Conservation (phyloP, 495 filamentous ascomycete genomes). For the Aspergillus nanangensis region DNA sequence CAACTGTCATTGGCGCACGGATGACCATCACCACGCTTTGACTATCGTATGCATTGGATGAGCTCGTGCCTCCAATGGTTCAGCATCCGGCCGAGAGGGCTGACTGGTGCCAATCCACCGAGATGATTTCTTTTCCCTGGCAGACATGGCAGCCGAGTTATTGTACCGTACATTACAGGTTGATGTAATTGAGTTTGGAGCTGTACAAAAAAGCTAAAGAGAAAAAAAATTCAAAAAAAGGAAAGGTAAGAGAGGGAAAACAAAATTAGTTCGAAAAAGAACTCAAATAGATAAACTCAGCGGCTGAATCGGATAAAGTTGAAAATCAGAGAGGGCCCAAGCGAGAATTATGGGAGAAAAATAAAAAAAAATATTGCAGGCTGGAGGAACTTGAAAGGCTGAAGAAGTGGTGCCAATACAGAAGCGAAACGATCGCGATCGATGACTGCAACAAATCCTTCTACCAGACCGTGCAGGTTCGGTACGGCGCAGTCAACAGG, state of each 20-base stretch:
- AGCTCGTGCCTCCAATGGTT: constrained; percentile 18
- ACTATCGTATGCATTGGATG: constrained; percentile 15
- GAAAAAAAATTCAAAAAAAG: neutral
- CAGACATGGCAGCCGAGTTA: constrained; percentile 7
- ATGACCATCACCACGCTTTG: constrained; percentile 12
- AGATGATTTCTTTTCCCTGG: constrained; percentile 1
- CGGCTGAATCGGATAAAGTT: no score
- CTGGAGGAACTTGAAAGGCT: no score
- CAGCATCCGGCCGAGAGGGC: constrained; percentile 13
- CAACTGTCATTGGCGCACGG: constrained; percentile 17
- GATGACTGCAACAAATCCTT: neutral
- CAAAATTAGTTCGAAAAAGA: no score
- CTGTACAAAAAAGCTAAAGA: constrained; percentile 1
- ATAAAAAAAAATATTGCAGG: no score
- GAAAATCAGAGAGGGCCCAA: neutral
- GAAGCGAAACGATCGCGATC: no score
- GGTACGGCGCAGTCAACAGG: neutral
- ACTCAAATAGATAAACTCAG: no score
- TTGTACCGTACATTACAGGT: constrained; percentile 3
- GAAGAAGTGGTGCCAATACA: no score
- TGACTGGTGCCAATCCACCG: constrained; percentile 9
- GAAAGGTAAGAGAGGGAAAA: neutral
- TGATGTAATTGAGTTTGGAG: neutral
- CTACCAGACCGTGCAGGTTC: neutral
- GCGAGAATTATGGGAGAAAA: neutral